Conservation (phyloP, 2,329 filamentous ascomycete genomes). For the Hymenoscyphus albidus region DNA sequence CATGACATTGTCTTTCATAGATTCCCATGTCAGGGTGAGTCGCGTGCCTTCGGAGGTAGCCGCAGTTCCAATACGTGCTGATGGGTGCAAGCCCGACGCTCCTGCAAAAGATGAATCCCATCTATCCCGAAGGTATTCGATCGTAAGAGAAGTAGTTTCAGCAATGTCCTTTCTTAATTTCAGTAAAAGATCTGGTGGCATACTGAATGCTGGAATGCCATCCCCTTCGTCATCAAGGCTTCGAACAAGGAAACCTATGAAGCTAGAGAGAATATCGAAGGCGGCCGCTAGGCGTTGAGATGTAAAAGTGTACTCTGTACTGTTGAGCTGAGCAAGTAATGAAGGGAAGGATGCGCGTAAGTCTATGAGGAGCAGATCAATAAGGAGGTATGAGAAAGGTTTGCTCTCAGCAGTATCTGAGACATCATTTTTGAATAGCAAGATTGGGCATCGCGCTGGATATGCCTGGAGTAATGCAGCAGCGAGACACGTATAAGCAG, state of each 20-base stretch:
- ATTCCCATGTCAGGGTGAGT: constrained; percentile 56
- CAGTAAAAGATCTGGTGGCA: constrained; percentile 57
- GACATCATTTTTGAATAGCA: constrained; percentile 50
- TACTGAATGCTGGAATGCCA: constrained; percentile 38
- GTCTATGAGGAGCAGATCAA: constrained; percentile 64
- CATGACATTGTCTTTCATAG: constrained; percentile 42
- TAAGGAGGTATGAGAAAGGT: constrained; percentile 58
- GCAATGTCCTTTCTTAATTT: constrained; percentile 57
- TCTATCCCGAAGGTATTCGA: constrained; percentile 66
- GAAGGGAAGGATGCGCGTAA: constrained; percentile 59
- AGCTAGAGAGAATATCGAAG: constrained; percentile 58
- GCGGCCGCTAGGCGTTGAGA: constrained; percentile 55
- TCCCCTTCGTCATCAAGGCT: constrained; percentile 45
- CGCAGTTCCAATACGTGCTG: constrained; percentile 45
- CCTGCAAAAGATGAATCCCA: constrained; percentile 65
- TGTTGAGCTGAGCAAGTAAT: constrained; percentile 56
- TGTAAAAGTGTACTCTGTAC: constrained; percentile 45
- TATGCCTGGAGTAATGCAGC: constrained; percentile 56
- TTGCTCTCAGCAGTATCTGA: constrained; percentile 38
- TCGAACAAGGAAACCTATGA: constrained; percentile 54
- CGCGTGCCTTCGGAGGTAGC: constrained; percentile 43
- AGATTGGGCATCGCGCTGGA: constrained; percentile 41
- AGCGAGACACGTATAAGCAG: constrained; percentile 56
- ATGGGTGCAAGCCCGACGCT: constrained; percentile 56
- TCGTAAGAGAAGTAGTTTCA: constrained; percentile 59